Evolutionary conservation across 345 rosid species (phyloP).

Genomic region (Lumnitzera littorea): DNA sequence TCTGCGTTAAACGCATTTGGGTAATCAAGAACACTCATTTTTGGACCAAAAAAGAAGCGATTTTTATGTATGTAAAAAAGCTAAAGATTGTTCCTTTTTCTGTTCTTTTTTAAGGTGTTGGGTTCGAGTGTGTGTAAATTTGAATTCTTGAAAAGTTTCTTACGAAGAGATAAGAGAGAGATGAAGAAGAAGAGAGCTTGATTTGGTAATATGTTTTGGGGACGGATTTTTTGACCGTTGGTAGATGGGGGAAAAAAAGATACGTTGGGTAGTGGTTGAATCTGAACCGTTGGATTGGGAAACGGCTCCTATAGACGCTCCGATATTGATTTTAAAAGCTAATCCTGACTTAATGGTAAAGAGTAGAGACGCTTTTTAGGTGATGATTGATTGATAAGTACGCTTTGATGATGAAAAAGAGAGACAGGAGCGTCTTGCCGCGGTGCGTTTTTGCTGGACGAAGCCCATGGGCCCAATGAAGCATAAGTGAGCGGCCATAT

Average conservation of each 20-base stretch:
- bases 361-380: too few relatives aligned
- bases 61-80: background rate
- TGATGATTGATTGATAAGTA: too few relatives aligned
- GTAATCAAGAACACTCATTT: conserved; percentile 48
- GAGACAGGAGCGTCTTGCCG: too few relatives aligned
- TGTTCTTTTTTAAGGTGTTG: background rate
- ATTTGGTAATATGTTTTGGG: conserved; percentile 6
- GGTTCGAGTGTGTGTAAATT: background rate
- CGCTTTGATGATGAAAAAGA: too few relatives aligned
- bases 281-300: conserved; percentile 34
- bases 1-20: conserved; percentile 36
- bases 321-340: conserved; percentile 31
- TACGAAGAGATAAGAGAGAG: background rate
- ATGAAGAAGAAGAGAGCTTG: background rate
- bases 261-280: conserved; percentile 40
- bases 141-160: conserved; percentile 1
- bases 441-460: too few relatives aligned
- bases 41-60: background rate
- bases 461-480: too few relatives aligned
- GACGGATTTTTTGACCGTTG: conserved; percentile 61
- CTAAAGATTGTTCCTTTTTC: background rate
- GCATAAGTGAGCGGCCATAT: too few relatives aligned
- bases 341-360: too few relatives aligned
- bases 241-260: conserved; percentile 16
- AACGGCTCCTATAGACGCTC: conserved; percentile 54